Conservation (phyloP, 2,329 filamentous ascomycete species). For the Beauveria brongniartii region DNA sequence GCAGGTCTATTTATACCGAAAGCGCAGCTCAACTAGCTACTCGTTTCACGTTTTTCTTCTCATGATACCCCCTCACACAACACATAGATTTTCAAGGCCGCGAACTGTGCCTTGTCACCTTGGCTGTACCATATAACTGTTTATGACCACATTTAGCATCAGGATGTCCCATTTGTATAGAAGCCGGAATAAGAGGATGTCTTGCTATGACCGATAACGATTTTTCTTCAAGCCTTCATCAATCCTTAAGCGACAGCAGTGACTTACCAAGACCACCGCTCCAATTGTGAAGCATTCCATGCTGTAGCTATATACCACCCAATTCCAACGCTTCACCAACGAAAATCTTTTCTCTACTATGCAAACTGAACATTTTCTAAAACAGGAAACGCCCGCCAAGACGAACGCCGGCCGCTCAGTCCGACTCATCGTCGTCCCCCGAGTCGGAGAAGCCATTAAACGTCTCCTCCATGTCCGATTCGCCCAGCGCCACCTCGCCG, state of each 20-base stretch:
- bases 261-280: neutral
- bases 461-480: constrained; percentile 44
- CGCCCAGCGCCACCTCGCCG: constrained; percentile 24
- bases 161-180: neutral
- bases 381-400: neutral
- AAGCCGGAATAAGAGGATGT: neutral
- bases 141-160: constrained; percentile 2
- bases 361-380: neutral
- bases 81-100: neutral
- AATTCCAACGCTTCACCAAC: neutral
- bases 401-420: constrained; percentile 15
- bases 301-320: neutral
- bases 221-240: neutral
- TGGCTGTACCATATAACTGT: neutral
- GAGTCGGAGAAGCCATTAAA: constrained; percentile 49
- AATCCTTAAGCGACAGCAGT: neutral
- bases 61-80: constrained; percentile 3
- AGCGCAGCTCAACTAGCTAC: constrained; percentile 12
- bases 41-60: neutral
- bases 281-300: neutral
- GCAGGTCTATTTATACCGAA: constrained; percentile 20
- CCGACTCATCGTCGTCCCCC: constrained; percentile 31
- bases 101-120: neutral
- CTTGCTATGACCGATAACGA: neutral
- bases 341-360: neutral